Conservation (phyloP, 2,329 filamentous ascomycete species). For the Claviceps maximensis region DNA sequence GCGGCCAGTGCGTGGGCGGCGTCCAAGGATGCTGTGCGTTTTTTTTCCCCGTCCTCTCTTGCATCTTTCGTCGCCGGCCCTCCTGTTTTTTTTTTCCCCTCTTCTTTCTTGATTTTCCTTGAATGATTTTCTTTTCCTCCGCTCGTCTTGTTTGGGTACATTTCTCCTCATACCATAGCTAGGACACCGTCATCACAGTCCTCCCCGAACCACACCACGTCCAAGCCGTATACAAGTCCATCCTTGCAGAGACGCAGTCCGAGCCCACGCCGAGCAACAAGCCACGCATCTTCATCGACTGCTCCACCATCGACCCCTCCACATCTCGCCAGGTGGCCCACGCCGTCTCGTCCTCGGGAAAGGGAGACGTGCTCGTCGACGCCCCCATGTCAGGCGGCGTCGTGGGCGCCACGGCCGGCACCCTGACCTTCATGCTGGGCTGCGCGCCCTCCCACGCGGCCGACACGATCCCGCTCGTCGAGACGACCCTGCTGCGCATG, state of each 20-base stretch:
- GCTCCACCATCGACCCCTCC: constrained; percentile 87
- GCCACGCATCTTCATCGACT: constrained; percentile 75
- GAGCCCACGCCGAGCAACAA: constrained; percentile 16
- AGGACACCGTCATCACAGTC: constrained; percentile 82
- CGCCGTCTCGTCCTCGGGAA: constrained; percentile 47
- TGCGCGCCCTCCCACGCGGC: constrained; percentile 29
- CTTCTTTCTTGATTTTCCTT: background rate
- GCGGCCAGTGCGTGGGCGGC: constrained; percentile 34
- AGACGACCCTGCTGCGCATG: constrained; percentile 65
- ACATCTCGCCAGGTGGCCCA: constrained; percentile 69
- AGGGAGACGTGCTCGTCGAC: constrained; percentile 76
- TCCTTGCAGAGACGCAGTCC: constrained; percentile 41
- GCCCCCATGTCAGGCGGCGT: constrained; percentile 96
- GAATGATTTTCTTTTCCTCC: background rate
- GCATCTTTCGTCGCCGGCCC: too few relatives aligned
- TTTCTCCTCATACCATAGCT: too few relatives aligned
- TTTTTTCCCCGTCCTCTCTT: background rate
- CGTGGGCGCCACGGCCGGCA: constrained; percentile 75
- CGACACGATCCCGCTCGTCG: constrained; percentile 48
- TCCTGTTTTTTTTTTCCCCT: background rate
- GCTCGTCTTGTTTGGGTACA: too few relatives aligned
- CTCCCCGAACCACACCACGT: constrained; percentile 85
- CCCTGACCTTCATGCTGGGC: constrained; percentile 93
- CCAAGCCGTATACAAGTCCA: constrained; percentile 64
- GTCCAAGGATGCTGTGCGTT: constrained; percentile 38